A percentile compares a stretch with the other conserved stretches of the same genome.
phyloP scores from a whole-genome alignment of 2,329 filamentous ascomycete species.

The Penicillium sp. region DNA sequence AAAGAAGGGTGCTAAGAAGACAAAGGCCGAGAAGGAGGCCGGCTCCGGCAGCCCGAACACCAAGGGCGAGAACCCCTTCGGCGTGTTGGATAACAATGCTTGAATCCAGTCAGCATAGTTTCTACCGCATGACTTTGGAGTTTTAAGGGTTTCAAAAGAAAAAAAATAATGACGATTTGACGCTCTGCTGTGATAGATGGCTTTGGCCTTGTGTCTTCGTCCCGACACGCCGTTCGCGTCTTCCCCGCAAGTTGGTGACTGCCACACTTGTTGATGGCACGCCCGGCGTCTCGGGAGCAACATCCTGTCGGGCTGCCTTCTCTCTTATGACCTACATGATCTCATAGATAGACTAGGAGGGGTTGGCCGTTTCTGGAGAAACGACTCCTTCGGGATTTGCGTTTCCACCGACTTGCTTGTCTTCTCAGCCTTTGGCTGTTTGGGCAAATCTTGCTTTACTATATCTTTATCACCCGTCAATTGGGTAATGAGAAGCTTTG shows the following conservation, averaged over 20 bases:
- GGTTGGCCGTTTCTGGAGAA: not conserved
- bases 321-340: not conserved
- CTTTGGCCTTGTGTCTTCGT: not conserved
- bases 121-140: slow-evolving; percentile 8
- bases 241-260: not conserved
- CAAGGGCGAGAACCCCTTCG: slow-evolving; percentile 33
- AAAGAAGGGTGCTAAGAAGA: slow-evolving; percentile 36
- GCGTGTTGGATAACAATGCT: slow-evolving; percentile 28
- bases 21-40: slow-evolving; percentile 22
- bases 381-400: not conserved
- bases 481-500: not conserved
- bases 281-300: not conserved
- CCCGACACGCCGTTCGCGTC: not conserved
- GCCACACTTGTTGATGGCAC: not conserved
- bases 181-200: not conserved
- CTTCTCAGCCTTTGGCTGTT: not conserved
- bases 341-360: not conserved
- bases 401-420: slow-evolving; percentile 6
- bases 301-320: not conserved
- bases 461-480: not conserved
- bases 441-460: not conserved
- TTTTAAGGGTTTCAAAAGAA: slow-evolving; percentile 1
- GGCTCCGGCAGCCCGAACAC: slow-evolving; percentile 15
- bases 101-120: slow-evolving; percentile 8
- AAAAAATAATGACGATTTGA: slow-evolving; percentile 1